phyloP scores from a whole-genome alignment of 768 basidiomycete genomes.

The Mrakia gelida region DNA sequence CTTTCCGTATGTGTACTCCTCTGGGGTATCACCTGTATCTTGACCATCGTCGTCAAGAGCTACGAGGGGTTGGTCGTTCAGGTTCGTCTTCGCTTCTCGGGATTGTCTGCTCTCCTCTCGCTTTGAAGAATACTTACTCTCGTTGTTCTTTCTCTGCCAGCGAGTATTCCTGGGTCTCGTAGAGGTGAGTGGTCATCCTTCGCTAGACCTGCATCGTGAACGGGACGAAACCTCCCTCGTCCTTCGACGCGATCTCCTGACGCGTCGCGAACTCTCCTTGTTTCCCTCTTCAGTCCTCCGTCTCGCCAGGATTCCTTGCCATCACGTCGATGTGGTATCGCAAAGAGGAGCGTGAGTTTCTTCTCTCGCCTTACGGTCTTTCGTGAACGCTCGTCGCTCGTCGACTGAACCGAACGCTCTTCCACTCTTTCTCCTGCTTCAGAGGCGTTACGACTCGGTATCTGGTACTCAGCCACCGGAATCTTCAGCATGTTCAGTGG shows the following conservation, averaged over 20 bases:
- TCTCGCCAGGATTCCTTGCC: conserved; percentile 46
- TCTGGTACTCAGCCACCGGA: conserved; percentile 38
- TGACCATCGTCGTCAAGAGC: conserved; percentile 38
- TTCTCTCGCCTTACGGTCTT: background rate
- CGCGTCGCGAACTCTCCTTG: background rate
- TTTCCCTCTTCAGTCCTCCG: conserved; percentile 33
- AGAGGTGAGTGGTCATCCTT: conserved; percentile 33
- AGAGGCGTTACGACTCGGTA: conserved; percentile 43
- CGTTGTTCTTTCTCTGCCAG: conserved; percentile 11
- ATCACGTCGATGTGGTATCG: conserved; percentile 46
- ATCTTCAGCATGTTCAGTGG: conserved; percentile 46
- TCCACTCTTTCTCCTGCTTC: background rate
- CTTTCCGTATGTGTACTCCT: conserved; percentile 36
- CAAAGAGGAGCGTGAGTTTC: conserved; percentile 37
- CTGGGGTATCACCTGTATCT: conserved; percentile 41
- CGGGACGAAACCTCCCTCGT: too few relatives aligned
- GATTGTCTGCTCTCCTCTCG: background rate
- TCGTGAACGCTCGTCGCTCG: background rate
- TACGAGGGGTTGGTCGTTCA: conserved; percentile 39
- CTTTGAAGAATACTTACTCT: background rate
- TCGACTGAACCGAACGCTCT: background rate
- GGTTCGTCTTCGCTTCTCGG: background rate
- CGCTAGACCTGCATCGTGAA: too few relatives aligned
- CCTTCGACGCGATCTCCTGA: background rate
- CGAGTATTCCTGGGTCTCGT: conserved; percentile 41